These are phyloP conservation scores for Kuraishia capsulata DNA, from an alignment of 805 yeast species.

Conservation along the genomic window DNA sequence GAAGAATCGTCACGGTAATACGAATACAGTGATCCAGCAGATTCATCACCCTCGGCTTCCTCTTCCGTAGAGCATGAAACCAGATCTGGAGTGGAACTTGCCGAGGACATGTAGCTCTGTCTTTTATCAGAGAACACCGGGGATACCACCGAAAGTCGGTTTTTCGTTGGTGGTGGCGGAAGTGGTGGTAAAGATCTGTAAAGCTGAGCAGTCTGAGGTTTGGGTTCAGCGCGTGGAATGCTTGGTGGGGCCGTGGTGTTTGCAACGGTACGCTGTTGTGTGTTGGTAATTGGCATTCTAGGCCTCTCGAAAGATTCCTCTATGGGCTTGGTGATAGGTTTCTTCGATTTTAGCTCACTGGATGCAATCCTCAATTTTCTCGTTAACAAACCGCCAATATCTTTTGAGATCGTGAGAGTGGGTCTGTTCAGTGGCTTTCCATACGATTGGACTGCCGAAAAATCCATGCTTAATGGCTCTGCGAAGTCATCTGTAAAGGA, in stretches of 20 bases:
- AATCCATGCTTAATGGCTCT: constrained; percentile 6
- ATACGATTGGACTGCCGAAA: constrained; percentile 2
- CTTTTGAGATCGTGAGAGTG: background rate
- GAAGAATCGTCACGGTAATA: background rate
- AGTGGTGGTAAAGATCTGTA: background rate
- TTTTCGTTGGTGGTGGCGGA: background rate
- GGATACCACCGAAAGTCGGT: background rate
- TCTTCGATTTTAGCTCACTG: background rate
- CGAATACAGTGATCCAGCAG: background rate
- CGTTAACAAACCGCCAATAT: background rate
- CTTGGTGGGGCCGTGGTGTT: too few species aligned
- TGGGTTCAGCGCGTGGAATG: too few species aligned
- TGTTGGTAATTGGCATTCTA: background rate
- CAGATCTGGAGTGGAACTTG: background rate
- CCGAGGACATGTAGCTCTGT: background rate
- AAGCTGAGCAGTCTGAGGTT: too few species aligned
- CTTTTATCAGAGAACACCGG: background rate
- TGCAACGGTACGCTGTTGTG: background rate
- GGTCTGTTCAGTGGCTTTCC: background rate
- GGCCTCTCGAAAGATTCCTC: background rate
- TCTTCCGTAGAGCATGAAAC: background rate
- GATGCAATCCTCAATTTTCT: background rate
- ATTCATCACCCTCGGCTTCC: background rate
- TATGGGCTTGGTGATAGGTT: too few species aligned
- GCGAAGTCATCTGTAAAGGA: constrained; percentile 12